Evolutionary conservation across 23 red algal species (phyloP), one percentile per base, ranked within the genome.

Genomic region (Pyropia haitanensis): DNA sequence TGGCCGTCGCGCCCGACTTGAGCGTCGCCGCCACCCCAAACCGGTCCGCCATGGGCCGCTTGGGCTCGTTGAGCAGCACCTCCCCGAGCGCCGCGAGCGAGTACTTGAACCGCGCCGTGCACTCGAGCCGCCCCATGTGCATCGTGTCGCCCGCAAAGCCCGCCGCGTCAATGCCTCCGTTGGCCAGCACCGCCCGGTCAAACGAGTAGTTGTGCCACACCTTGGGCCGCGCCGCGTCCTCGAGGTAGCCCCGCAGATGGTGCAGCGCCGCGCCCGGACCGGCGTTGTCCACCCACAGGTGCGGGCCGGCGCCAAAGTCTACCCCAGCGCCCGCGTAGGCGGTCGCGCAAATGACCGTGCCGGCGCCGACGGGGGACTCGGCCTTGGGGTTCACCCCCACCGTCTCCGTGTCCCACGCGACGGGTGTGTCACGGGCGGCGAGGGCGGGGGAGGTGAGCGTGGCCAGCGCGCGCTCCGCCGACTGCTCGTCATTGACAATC

Each of bases 121-220:
- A 76, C 23, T 56, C 66, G 15, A 95, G 62, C 13, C 90, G 63
- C 5, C 74, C 77, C 90, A 95, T 95, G 30, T 95, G 90, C 90
- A 95, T 95, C 8, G 90, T 95, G 63, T 95, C 90, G 30, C 72
- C 90, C 16, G 52, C 90, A 75, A 95, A 88, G 12, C 90, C 90
- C 7, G 55, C 53, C 28, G 53, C 28, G 13, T 39, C 64, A 50
- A 95, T 95, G 31, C 90, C 90, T 24, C 87, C 70, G 48, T 95
- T 95, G 0, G 16, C 71, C 18, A 95, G 58, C 5, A 95, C 67
- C 26, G 79, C 76, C 30, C 78, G 68, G 57, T 95, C 90, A 63
- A 88, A 95, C 9, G 76, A 65, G 64, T 95, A 95, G 31, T 95
- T 95, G 44, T 95, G 90, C 90, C 90, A 95, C 28, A 95, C 90